Base-by-base conservation (phyloP, 441 rosid genomes). In the Capsella rubella region DNA sequence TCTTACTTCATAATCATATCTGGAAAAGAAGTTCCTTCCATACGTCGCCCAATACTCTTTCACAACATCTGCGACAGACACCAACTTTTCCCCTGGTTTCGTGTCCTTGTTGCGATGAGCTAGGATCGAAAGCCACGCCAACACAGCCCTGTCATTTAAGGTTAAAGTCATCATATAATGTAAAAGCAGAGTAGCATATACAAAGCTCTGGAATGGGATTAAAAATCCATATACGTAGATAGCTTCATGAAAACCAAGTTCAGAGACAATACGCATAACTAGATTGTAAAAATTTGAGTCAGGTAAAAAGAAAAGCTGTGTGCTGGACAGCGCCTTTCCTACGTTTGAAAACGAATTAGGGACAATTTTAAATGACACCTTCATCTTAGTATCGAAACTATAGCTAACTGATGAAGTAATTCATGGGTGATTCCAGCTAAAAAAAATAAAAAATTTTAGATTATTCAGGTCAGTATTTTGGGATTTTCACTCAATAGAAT, bases 71-170 rank as follows among this genome's bases (percentile, higher is more conserved):
- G 98, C 78, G 64, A 91, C 95, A 74, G 93, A 87, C 40, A 88
- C 75, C 76, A 95, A 82, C 76, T 86, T 86, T 62, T 91, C 97
- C 78, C 90, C 97, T 8, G 85, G 84, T 82, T 87, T 84, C 80
- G 80, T 90, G 82, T 89, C 95, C 79, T 87, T 90, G 87, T 92
- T 92, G 82, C 71, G 84, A 81, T 85, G 75, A 15, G 98, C 98
- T 60, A 95, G 80, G 71, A 92, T 91, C 8, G 99, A 91, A 72
- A 95, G 97, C 98, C 98, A 95, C 46, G 99, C 97, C 72, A 95
- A 82, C 34, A 93, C 95, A 80, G 98, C 96, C 99, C 97, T 91
- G 86, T 67, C 51, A 83, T 62, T 73, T 56, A 58, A 68, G 77
- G 47, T 32, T 61, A n/a, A 13, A 63, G 13, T 15, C 47, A 61